phyloP scores from a whole-genome alignment of 2,329 filamentous ascomycete species.

The Pseudogymnoascus sp. region DNA sequence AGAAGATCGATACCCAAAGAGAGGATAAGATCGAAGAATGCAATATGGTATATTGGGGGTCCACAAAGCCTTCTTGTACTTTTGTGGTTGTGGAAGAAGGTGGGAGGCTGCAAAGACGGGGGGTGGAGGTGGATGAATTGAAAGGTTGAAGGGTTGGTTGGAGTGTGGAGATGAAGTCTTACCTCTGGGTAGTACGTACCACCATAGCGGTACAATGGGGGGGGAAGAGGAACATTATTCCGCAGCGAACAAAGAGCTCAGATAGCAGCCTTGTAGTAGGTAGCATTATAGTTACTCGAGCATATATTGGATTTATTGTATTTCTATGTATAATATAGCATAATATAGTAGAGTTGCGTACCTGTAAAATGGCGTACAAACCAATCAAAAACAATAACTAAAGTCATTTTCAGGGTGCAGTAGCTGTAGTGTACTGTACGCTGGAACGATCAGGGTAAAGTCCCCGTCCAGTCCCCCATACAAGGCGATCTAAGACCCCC shows the following conservation, averaged over 20 bases:
- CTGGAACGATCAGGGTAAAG: background rate
- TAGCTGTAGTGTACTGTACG: background rate
- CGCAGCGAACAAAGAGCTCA: background rate
- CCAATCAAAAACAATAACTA: background rate
- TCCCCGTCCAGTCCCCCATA: background rate
- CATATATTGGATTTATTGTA: background rate
- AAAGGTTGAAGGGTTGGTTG: background rate
- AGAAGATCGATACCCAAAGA: background rate
- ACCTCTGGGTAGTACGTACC: background rate
- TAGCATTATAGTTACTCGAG: background rate
- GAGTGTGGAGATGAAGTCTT: background rate
- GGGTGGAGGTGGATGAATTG: background rate
- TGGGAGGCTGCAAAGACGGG: background rate
- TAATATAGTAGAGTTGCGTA: background rate
- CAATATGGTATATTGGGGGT: background rate
- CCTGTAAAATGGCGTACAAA: background rate
- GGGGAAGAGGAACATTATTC: background rate
- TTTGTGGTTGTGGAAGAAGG: background rate
- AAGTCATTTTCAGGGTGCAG: background rate
- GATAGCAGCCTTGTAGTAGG: too few species aligned
- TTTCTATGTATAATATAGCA: background rate
- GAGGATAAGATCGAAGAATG: background rate
- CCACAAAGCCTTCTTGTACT: background rate
- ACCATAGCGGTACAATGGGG: background rate
- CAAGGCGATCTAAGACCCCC: too few species aligned